Base-by-base conservation (phyloP, 1,284 basidiomycete genomes). In the Neotropicomus parvogracilis region DNA sequence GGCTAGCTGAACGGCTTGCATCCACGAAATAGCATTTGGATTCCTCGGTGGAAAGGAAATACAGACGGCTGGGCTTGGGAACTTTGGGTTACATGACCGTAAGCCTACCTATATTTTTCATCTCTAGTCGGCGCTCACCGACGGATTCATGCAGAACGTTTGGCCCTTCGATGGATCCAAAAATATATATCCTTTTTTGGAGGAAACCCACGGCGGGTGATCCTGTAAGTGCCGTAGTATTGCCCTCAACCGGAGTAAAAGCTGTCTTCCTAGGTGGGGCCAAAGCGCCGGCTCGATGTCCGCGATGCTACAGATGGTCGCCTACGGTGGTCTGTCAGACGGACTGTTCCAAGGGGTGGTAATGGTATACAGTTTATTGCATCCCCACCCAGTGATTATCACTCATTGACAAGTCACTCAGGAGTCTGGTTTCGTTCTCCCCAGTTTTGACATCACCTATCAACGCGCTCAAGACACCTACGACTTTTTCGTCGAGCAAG, bases 241-340 rank as follows among this genome's bases (percentile, higher is more conserved):
- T n/a, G n/a, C n/a, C n/a, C n/a, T n/a, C n/a, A n/a, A n/a, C n/a
- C n/a, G n/a, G n/a, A n/a, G n/a, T n/a, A n/a, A n/a, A n/a, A n/a
- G n/a, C n/a, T n/a, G n/a, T n/a, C n/a, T n/a, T n/a, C n/a, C n/a
- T n/a, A n/a, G n/a, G n/a, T n/a, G n/a, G n/a, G n/a, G n/a, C n/a
- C n/a, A n/a, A n/a, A n/a, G 75, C 32, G 75, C 80, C 0, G 81
- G 82, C 1, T 71, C 77, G 0, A 74, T 79, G 26, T 79, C 77
- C 10, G 72, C 70, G 2, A 59, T 74, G 21, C 52, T 78, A 0
- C 79, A 81, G 14, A 78, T 81, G 75, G 54, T 80, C 11, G 63
- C 72, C 19, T 76, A 81, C 54, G 68, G 68, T 11, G 78, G 77
- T 0, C 58, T 79, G 52, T 65, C 66, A 3, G 68, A 75, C 6